Evolutionary conservation across 768 basidiomycete genomes (phyloP).

Genomic region (Mycena polygramma): DNA sequence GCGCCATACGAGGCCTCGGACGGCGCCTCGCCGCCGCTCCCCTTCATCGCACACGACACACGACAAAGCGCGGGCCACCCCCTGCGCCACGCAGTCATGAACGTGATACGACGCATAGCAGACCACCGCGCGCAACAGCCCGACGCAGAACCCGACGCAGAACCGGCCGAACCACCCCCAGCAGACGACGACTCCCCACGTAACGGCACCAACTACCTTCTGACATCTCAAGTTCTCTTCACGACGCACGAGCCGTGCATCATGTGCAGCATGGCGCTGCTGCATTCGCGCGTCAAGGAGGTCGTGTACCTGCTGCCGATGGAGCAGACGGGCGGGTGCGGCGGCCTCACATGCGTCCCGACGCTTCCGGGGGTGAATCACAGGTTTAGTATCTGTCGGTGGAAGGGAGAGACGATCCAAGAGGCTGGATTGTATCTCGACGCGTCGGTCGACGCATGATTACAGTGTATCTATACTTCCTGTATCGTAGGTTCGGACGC

Average conservation of each 20-base stretch:
- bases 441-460: slow-evolving; percentile 55
- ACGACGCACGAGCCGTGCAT: slow-evolving; percentile 97
- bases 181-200: slow-evolving; percentile 35
- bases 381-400: slow-evolving; percentile 79
- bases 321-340: slow-evolving; percentile 88
- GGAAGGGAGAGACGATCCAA: slow-evolving; percentile 55
- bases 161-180: slow-evolving; percentile 17
- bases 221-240: slow-evolving; percentile 88
- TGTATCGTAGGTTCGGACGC: background rate
- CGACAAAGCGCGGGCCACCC: slow-evolving; percentile 78
- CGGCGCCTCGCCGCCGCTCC: slow-evolving; percentile 38
- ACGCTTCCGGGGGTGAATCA: slow-evolving; percentile 91
- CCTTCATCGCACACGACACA: slow-evolving; percentile 77
- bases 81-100: slow-evolving; percentile 87
- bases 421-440: slow-evolving; percentile 44
- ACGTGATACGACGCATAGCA: slow-evolving; percentile 76
- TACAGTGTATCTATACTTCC: background rate
- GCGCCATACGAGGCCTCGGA: slow-evolving; percentile 54
- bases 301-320: slow-evolving; percentile 83
- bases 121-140: slow-evolving; percentile 58
- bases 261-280: slow-evolving; percentile 97
- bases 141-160: slow-evolving; percentile 9
- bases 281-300: slow-evolving; percentile 94
- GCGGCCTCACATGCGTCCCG: slow-evolving; percentile 81
- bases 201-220: slow-evolving; percentile 88